Evolutionary conservation across 345 rosid genomes (phyloP), one percentile per base, ranked within the genome.

Genomic region (Salix arbutifolia): DNA sequence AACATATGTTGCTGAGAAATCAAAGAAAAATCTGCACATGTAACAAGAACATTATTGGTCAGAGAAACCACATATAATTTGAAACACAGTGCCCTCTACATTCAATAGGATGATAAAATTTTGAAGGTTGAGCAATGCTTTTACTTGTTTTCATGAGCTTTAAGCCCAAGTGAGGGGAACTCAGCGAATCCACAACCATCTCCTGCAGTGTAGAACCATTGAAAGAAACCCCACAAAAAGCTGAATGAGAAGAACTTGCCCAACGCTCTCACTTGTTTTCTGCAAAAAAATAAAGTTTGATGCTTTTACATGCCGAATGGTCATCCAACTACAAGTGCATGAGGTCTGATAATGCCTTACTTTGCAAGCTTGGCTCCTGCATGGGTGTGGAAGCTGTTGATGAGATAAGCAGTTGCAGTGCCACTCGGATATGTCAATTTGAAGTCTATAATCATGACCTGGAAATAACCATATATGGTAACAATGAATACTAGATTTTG

Each of bases 21-120:
- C 84, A 9, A 92, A 92, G 87, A 65, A 82, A 74, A 82, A 82
- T 76, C 84, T 78, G 81, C 6, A 40, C 18, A 35, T n/a, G 14
- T 38, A 14, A 28, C 40, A 30, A 25, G 48, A 19, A 58, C 2
- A 30, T 46, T 28, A 31, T 21, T 28, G 33, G 25, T 18, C 30
- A 28, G 16, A 4, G 6, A 74, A 0, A 19, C 48, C 19, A 40
- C 25, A 42, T 44, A 0, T 4, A 35, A 28, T 38, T 9, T n/a
- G 62, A 46, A 46, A 17, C 61, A 70, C 50, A 69, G 16, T 12
- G n/a, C 14, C 25, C 6, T 0, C 5, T 26, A 17, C 48, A 70
- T 8, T 70, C 33, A 16, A 2, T 4, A 70, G 5, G n/a, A 14
- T 9, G n/a, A 19, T 8, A 73, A 25, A 40, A 3, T 3, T 23